These are phyloP conservation scores for Ophiocordyceps sinensis DNA, from an alignment of 2,329 filamentous ascomycete genomes.

Conservation along the genomic window DNA sequence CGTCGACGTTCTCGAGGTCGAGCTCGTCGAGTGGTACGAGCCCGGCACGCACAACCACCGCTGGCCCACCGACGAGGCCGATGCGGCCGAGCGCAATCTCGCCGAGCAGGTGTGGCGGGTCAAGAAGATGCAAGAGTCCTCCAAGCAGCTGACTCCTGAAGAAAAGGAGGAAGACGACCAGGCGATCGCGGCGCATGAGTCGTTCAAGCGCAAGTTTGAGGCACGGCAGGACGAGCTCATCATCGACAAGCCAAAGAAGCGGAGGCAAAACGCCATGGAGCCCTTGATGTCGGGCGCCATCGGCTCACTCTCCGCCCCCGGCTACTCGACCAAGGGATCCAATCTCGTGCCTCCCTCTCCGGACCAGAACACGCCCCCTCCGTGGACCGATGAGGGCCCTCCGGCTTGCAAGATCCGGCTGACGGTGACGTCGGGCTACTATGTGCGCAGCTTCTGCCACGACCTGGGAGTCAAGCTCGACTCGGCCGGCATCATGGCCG, in stretches of 20 bases:
- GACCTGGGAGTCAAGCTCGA: constrained; percentile 74
- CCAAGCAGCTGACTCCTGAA: constrained; percentile 35
- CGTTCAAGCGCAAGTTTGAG: constrained; percentile 43
- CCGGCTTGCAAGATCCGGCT: constrained; percentile 74
- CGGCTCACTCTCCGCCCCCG: constrained; percentile 32
- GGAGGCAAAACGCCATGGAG: constrained; percentile 14
- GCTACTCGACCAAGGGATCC: constrained; percentile 26
- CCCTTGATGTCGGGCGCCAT: constrained; percentile 45
- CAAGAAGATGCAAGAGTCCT: constrained; percentile 38
- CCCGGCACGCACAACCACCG: constrained; percentile 65
- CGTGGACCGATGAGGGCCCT: constrained; percentile 47
- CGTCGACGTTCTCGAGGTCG: constrained; percentile 63
- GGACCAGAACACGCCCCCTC: constrained; percentile 31
- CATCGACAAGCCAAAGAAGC: constrained; percentile 29
- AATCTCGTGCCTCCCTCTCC: constrained; percentile 37
- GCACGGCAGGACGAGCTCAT: constrained; percentile 42
- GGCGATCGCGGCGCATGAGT: constrained; percentile 40
- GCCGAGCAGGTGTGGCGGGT: constrained; percentile 58
- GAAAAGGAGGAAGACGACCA: constrained; percentile 40
- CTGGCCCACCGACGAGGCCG: constrained; percentile 70
- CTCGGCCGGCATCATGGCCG: constrained; percentile 75
- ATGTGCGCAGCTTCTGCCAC: constrained; percentile 86
- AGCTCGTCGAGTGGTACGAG: constrained; percentile 73
- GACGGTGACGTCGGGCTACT: constrained; percentile 92
- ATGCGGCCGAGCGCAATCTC: constrained; percentile 57